Evolutionary conservation across 1,284 basidiomycete species (phyloP), one percentile per base, ranked within the genome.

Genomic region (Exobasidium rhododendri): DNA sequence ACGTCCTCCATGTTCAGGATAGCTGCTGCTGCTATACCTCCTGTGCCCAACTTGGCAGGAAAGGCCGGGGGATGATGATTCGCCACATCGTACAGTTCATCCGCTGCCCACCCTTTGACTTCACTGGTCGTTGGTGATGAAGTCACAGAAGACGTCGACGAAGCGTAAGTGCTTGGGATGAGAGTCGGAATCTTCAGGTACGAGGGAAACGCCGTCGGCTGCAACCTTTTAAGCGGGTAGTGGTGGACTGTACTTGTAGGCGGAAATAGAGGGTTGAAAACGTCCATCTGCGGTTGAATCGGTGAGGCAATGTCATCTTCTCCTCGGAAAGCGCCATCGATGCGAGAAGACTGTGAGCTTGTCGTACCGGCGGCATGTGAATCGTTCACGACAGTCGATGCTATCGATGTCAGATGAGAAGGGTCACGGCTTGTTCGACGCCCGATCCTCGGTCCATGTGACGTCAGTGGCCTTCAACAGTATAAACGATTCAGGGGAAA

Each of bases 151-250:
- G 69, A 66, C 52, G 40, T 61, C 14, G 69, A 57, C 11, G 58
- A 66, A 7, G 71, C 68, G 26, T 74, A 71, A 7, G 70, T 64
- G 61, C 75, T 72, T 22, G 75, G 75, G 20, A 78, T 77, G 11
- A 72, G 58, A 17, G 77, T 79, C 2, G 77, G 77, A 50, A 79
- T 79, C 61, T 76, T 76, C 54, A 79, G 75, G 44, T 78, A 79
- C 4, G 77, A 79, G 4, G 77, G 77, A 4, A 78, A 58, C 1
- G 77, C 68, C 1, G 61, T 52, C 7, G 47, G 24, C 20, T 56
- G 53, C 13, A 24, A 29, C n/a, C 46, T 22, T 22, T 57, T 51
- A 29, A 55, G 35, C 4, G 59, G 50, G 32, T 63, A 52, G 22
- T 10, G 46, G 44, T 24, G 1, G 31, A 20, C 32, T 32, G 44